Percentiles rank a stretch among this genome's conserved stretches.
phyloP scores from a whole-genome alignment of 2,329 filamentous ascomycete genomes.

The Penicillium sp. region DNA sequence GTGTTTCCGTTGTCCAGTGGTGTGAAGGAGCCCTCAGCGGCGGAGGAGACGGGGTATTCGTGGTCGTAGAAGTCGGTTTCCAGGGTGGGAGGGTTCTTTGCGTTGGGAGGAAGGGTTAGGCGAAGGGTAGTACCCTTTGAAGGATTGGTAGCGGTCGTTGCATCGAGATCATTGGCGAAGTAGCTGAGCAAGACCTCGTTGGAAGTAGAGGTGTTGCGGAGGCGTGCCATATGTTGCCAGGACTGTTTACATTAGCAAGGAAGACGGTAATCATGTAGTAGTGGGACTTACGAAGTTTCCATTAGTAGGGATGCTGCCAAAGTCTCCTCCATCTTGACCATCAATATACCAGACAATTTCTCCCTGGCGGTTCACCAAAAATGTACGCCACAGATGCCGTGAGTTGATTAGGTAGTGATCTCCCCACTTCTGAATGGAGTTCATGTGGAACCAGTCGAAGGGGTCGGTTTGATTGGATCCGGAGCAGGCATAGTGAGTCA shows the following conservation, averaged over 20 bases:
- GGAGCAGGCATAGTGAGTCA: neutral
- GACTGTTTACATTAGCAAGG: constrained; percentile 4
- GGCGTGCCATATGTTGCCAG: constrained; percentile 39
- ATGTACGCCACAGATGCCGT: neutral
- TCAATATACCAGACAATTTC: constrained; percentile 29
- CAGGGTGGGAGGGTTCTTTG: constrained; percentile 14
- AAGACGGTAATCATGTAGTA: neutral
- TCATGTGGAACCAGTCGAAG: constrained; percentile 10
- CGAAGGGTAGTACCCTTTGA: constrained; percentile 18
- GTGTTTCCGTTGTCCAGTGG: constrained; percentile 26
- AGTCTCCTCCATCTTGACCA: constrained; percentile 30
- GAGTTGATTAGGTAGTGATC: neutral
- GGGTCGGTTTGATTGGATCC: neutral
- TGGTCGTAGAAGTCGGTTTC: constrained; percentile 21
- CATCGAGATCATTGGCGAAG: constrained; percentile 34
- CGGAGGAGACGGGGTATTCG: constrained; percentile 25
- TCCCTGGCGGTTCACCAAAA: constrained; percentile 8
- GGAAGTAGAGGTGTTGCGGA: constrained; percentile 33
- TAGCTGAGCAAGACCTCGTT: constrained; percentile 32
- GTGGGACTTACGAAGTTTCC: neutral
- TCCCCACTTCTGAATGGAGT: constrained; percentile 7
- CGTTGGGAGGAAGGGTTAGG: neutral
- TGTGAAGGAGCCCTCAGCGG: constrained; percentile 32
- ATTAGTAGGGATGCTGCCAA: constrained; percentile 5
- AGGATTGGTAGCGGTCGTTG: constrained; percentile 24